Conservation (phyloP, 179 eudicot genomes). For the Silene vulgaris region DNA sequence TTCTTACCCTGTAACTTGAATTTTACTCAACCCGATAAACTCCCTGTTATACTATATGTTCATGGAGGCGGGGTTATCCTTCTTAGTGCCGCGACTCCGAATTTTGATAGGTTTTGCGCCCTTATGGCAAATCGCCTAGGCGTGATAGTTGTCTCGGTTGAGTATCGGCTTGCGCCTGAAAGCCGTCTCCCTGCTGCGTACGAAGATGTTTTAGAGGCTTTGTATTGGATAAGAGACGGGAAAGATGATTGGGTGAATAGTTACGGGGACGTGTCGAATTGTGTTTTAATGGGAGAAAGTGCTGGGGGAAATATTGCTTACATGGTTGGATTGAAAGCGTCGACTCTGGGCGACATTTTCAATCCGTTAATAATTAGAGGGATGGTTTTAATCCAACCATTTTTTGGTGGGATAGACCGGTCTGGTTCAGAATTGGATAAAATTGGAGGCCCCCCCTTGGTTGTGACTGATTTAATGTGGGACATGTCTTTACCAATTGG, state of each 20-base stretch:
- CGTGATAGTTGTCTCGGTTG: slow-evolving; percentile 38
- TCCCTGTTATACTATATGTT: slow-evolving; percentile 35
- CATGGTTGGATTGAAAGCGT: slow-evolving; percentile 35
- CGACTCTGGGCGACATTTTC: slow-evolving; percentile 17
- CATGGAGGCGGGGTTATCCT: slow-evolving; percentile 58
- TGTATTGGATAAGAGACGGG: slow-evolving; percentile 30
- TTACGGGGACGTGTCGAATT: slow-evolving; percentile 36
- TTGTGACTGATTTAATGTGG: slow-evolving; percentile 38
- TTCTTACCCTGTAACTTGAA: slow-evolving; percentile 15
- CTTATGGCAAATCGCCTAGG: slow-evolving; percentile 21
- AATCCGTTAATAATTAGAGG: slow-evolving; percentile 44
- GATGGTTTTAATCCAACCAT: slow-evolving; percentile 40
- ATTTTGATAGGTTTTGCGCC: slow-evolving; percentile 26
- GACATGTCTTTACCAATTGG: slow-evolving; percentile 41
- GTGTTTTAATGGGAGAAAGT: slow-evolving; percentile 45
- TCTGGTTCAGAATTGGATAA: slow-evolving; percentile 31
- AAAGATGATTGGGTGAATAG: slow-evolving; percentile 36
- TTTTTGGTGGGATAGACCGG: slow-evolving; percentile 37
- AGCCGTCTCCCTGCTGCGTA: slow-evolving; percentile 47
- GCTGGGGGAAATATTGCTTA: slow-evolving; percentile 48
- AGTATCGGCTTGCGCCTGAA: slow-evolving; percentile 51
- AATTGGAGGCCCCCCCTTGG: slow-evolving; percentile 20
- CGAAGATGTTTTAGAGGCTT: slow-evolving; percentile 41
- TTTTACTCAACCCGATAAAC: background rate
- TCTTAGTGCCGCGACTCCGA: slow-evolving; percentile 16